A percentile compares a stretch with the other conserved stretches of the same genome.
These are phyloP conservation scores for Cordyceps militaris DNA, from an alignment of 2,329 filamentous ascomycete genomes.

Conservation along the genomic window DNA sequence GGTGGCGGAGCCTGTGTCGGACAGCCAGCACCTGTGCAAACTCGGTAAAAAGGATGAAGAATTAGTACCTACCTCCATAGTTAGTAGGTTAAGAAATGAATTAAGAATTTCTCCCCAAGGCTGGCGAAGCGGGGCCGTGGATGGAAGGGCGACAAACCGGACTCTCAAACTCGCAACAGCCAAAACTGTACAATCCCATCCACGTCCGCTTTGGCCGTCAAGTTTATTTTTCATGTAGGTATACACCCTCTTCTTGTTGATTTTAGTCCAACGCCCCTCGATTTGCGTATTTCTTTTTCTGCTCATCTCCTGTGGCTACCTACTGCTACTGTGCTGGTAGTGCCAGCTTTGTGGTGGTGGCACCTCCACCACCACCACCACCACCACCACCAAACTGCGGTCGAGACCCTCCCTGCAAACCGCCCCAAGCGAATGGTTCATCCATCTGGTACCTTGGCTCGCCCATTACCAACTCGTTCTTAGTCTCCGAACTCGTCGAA, in stretches of 20 bases:
- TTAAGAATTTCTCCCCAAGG: too few species aligned
- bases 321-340: not conserved
- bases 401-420: not conserved
- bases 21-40: not conserved
- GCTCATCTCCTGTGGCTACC: too few species aligned
- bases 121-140: too few species aligned
- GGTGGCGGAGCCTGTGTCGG: not conserved
- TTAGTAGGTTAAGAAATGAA: too few species aligned
- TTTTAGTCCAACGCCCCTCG: not conserved
- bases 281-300: not conserved
- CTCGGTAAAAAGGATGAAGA: not conserved
- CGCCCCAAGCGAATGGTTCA: not conserved
- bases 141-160: too few species aligned
- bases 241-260: not conserved
- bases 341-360: not conserved
- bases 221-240: not conserved
- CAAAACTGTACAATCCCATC: too few species aligned
- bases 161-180: too few species aligned
- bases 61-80: too few species aligned
- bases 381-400: too few species aligned
- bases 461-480: not conserved
- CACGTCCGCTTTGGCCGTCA: too few species aligned
- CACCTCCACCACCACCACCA: too few species aligned
- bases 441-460: not conserved
- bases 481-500: not conserved